Percentiles rank a stretch among this genome's conserved stretches.
phyloP scores from a whole-genome alignment of 176 grass and related monocot genomes.

The Lolium multiflorum region DNA sequence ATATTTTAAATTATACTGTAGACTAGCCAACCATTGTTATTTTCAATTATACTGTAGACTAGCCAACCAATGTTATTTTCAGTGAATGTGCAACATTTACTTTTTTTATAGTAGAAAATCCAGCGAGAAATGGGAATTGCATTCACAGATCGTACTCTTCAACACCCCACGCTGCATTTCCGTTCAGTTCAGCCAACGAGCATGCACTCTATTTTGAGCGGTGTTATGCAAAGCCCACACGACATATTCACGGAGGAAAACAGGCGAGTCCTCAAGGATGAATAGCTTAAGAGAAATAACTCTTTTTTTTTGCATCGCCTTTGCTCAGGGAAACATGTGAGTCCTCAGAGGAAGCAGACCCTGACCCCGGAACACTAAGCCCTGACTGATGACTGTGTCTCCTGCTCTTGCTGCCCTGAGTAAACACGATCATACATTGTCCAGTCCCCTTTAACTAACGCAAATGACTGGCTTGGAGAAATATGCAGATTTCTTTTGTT shows the following conservation, averaged over 20 bases:
- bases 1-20: background rate
- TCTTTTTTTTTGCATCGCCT: background rate
- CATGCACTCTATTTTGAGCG: background rate
- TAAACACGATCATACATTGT: background rate
- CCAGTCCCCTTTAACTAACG: background rate
- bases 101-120: background rate
- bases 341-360: background rate
- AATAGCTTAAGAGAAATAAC: background rate
- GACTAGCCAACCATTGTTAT: background rate
- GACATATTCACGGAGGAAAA: too few species aligned
- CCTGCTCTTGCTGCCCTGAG: background rate
- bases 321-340: conserved; percentile 12
- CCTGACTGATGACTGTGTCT: background rate
- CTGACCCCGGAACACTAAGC: background rate
- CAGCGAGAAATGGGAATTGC: background rate
- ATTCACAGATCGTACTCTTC: background rate
- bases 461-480: background rate
- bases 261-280: background rate
- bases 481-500: background rate
- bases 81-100: background rate
- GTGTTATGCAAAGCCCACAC: too few species aligned
- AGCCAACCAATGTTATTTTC: background rate
- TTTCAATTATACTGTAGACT: background rate
- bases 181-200: background rate
- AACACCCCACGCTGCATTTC: background rate